Percentiles rank a stretch among this genome's conserved stretches.
These are phyloP conservation scores for Nosema granulosis DNA, from an alignment of 371 early-diverging fungal genomes.

Conservation along the genomic window DNA sequence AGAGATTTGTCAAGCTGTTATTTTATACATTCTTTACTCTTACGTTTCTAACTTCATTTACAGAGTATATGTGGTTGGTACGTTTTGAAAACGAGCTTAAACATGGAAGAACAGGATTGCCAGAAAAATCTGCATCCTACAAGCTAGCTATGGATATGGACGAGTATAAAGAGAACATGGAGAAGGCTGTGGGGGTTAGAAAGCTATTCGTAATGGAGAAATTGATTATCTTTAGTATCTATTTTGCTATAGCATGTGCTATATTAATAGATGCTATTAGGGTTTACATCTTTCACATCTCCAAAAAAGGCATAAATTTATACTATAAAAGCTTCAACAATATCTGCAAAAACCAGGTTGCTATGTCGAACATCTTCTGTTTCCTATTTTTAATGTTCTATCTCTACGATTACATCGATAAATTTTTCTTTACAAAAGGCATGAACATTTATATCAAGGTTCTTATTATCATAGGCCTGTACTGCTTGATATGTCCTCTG, in stretches of 20 bases:
- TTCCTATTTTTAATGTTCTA: conserved; percentile 8
- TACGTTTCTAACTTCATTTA: conserved; percentile 25
- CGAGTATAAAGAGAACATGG: conserved; percentile 7
- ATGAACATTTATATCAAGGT: neutral
- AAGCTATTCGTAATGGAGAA: neutral
- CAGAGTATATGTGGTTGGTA: conserved; percentile 28
- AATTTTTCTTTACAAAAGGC: neutral
- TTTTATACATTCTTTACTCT: conserved; percentile 26
- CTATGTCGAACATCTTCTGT: neutral
- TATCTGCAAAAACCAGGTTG: neutral
- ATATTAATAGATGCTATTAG: neutral
- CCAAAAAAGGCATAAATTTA: conserved; percentile 5
- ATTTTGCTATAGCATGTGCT: neutral
- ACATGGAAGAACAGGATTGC: conserved; percentile 28
- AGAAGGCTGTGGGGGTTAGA: conserved; percentile 23
- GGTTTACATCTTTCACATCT: neutral
- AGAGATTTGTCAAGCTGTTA: conserved; percentile 8
- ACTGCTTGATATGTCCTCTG: conserved; percentile 26
- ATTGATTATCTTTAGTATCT: neutral
- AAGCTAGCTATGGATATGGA: conserved; percentile 21
- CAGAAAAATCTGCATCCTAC: conserved; percentile 23
- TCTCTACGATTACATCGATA: conserved; percentile 1
- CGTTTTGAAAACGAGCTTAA: conserved; percentile 13
- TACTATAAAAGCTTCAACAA: neutral
- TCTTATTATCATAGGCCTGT: neutral